Conservation (phyloP, 2,329 filamentous ascomycete species). For the Fusarium burgessii region DNA sequence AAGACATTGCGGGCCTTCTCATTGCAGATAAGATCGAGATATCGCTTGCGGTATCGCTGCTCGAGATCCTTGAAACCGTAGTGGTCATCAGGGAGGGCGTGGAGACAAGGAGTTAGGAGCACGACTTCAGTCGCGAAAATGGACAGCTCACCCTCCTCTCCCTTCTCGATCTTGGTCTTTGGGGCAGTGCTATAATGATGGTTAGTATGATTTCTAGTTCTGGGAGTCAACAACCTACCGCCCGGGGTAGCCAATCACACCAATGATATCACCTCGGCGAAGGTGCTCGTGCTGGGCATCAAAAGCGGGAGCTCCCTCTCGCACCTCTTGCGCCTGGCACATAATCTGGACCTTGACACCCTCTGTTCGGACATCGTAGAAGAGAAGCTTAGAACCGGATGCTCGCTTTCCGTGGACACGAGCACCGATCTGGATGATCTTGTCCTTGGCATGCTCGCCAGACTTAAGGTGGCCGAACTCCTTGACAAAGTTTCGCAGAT, state of each 20-base stretch:
- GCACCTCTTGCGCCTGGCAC: slow-evolving; percentile 85
- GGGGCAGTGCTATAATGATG: slow-evolving; percentile 76
- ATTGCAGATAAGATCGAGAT: slow-evolving; percentile 98
- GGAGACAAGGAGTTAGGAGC: slow-evolving; percentile 90
- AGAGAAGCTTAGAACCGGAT: slow-evolving; percentile 85
- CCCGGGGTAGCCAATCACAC: slow-evolving; percentile 55
- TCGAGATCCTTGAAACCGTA: slow-evolving; percentile 97
- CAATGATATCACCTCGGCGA: slow-evolving; percentile 92
- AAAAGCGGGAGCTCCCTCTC: slow-evolving; percentile 75
- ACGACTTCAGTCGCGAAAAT: slow-evolving; percentile 91
- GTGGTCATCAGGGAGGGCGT: slow-evolving; percentile 80
- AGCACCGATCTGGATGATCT: slow-evolving; percentile 81
- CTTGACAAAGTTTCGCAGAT: slow-evolving; percentile 81
- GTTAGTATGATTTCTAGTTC: slow-evolving; percentile 25
- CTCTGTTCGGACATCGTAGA: slow-evolving; percentile 76
- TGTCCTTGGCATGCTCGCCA: slow-evolving; percentile 83
- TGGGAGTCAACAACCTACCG: slow-evolving; percentile 33
- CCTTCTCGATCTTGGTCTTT: slow-evolving; percentile 86
- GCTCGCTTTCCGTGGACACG: slow-evolving; percentile 91
- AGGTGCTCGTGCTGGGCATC: slow-evolving; percentile 90
- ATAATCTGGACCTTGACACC: slow-evolving; percentile 86
- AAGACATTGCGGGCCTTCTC: slow-evolving; percentile 86
- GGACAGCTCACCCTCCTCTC: slow-evolving; percentile 82
- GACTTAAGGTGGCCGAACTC: slow-evolving; percentile 87
- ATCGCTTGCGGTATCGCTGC: slow-evolving; percentile 90